Conservation (phyloP, 208 protist species). For the Acanthamoeba rhysodes region DNA sequence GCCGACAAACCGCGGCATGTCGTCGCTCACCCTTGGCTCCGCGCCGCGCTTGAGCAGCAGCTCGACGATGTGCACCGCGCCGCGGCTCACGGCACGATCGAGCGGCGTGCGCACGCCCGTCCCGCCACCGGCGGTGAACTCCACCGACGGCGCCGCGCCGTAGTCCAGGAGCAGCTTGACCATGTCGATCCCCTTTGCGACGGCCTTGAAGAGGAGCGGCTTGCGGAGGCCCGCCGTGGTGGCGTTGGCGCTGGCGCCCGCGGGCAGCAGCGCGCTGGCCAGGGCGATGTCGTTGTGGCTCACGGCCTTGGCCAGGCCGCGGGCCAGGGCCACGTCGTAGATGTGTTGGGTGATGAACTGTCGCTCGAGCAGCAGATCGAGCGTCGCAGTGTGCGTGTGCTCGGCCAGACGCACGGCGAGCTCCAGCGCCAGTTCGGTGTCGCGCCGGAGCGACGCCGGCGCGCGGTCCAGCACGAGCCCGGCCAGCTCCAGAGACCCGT, state of each 20-base stretch:
- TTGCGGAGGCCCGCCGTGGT: not conserved
- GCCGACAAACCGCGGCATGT: not conserved
- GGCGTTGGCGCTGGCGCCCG: not conserved
- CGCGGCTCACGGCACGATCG: not conserved
- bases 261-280: not conserved
- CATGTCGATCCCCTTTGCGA: not conserved
- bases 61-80: not conserved
- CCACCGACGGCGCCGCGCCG: not conserved
- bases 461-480: not conserved
- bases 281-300: not conserved
- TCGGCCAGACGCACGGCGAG: not conserved
- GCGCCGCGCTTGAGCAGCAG: not conserved
- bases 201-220: slow-evolving; percentile 29
- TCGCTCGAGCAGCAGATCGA: slow-evolving; percentile 1
- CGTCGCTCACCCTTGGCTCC: not conserved
- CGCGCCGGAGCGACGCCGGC: not conserved
- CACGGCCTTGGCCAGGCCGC: not conserved
- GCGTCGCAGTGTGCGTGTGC: not conserved
- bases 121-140: not conserved
- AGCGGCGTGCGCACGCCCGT: not conserved
- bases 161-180: slow-evolving; percentile 4
- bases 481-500: not conserved
- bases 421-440: not conserved
- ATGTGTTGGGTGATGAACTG: not conserved
- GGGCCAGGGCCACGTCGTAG: not conserved